These are phyloP conservation scores for Blepharisma stoltei DNA, from an alignment of 73 alveolate species.

Conservation along the genomic window DNA sequence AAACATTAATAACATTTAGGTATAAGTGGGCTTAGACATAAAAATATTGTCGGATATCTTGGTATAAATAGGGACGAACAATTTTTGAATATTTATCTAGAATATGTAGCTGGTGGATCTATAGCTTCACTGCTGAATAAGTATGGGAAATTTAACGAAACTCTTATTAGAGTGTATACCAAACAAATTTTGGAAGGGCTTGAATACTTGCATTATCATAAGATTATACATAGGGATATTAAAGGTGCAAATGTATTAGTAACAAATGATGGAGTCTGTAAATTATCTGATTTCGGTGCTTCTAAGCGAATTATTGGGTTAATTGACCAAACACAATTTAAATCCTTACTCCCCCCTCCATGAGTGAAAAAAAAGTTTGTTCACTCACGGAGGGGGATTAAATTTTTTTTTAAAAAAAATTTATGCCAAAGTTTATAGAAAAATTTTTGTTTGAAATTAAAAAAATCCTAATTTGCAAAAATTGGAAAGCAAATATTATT, in stretches of 20 bases:
- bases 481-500: no score
- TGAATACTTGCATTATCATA: conserved; percentile 80
- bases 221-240: conserved; percentile 87
- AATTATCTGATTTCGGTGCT: conserved; percentile 90
- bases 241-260: conserved; percentile 89
- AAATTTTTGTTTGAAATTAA: no score
- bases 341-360: no score
- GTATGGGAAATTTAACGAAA: conserved; percentile 64
- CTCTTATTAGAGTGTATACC: conserved; percentile 60
- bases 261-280: conserved; percentile 72
- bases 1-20: no score
- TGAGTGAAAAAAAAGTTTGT: no score
- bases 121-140: conserved; percentile 49
- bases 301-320: conserved; percentile 54
- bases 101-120: conserved; percentile 78
- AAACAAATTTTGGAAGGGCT: conserved; percentile 83
- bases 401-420: no score
- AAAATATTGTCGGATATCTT: conserved; percentile 76
- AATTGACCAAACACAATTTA: no score
- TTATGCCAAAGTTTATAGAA: no score
- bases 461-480: no score
- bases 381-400: no score
- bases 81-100: conserved; percentile 72
- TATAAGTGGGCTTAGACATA: conserved; percentile 55
- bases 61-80: conserved; percentile 58